These are phyloP conservation scores for Naegleria fowleri DNA, from an alignment of 208 protist genomes.

Conservation along the genomic window DNA sequence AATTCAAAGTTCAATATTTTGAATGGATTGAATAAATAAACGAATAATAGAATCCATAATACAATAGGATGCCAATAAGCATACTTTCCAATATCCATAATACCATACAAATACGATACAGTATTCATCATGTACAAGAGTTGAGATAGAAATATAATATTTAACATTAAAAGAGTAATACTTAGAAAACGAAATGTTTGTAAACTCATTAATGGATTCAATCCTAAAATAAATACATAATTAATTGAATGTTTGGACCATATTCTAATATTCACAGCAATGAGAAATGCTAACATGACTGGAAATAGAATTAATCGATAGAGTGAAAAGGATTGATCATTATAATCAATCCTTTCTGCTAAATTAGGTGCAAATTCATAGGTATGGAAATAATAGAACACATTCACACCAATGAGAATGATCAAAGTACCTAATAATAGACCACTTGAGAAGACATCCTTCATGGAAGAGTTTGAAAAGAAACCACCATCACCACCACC, in stretches of 20 bases:
- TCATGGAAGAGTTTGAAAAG: neutral
- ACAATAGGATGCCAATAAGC: neutral
- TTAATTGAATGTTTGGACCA: neutral
- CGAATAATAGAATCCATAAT: neutral
- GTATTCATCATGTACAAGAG: neutral
- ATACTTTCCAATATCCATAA: neutral
- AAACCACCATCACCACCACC: too few relatives aligned
- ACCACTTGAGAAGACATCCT: neutral
- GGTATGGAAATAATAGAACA: neutral
- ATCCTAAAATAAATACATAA: slow-evolving; percentile 3
- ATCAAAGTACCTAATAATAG: neutral
- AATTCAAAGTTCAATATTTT: neutral
- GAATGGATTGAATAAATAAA: neutral
- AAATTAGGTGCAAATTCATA: neutral
- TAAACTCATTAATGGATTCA: slow-evolving; percentile 5
- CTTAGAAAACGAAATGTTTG: neutral
- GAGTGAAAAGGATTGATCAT: neutral
- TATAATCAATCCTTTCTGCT: neutral
- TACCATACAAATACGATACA: neutral
- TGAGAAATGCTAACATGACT: neutral
- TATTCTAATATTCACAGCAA: neutral
- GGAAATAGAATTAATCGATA: slow-evolving; percentile 3
- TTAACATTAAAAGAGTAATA: neutral
- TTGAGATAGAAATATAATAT: neutral
- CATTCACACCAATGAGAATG: neutral